These are phyloP conservation scores for Zalerion maritima DNA, from an alignment of 495 filamentous ascomycete species.

Conservation along the genomic window DNA sequence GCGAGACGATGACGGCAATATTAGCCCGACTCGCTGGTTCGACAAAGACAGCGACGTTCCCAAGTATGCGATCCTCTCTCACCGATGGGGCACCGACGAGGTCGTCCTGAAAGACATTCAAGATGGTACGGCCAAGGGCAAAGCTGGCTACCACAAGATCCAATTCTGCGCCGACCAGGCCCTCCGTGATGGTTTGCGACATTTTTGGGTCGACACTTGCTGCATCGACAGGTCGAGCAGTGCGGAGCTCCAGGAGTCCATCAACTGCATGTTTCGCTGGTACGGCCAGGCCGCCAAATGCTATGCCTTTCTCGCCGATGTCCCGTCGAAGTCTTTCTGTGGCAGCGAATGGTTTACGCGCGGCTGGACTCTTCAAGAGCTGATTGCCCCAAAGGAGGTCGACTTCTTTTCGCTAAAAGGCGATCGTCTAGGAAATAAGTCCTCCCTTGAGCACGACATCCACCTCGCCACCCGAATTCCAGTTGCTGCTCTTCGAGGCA, in stretches of 20 bases:
- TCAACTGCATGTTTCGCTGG: slow-evolving; percentile 20
- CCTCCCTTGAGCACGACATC: neutral
- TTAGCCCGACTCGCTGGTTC: too few relatives aligned
- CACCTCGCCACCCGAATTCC: slow-evolving; percentile 1
- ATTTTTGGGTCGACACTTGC: slow-evolving; percentile 23
- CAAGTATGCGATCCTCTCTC: slow-evolving; percentile 19
- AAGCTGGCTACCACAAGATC: slow-evolving; percentile 12
- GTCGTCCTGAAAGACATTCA: slow-evolving; percentile 14
- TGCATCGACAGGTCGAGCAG: slow-evolving; percentile 19
- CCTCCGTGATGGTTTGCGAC: slow-evolving; percentile 5
- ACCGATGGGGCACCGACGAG: slow-evolving; percentile 18
- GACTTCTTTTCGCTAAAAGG: too few relatives aligned
- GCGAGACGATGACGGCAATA: too few relatives aligned
- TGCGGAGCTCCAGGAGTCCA: slow-evolving; percentile 15
- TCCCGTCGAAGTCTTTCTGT: too few relatives aligned
- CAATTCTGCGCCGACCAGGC: slow-evolving; percentile 12
- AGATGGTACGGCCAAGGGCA: slow-evolving; percentile 3
- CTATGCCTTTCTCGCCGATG: slow-evolving; percentile 18
- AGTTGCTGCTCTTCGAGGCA: neutral
- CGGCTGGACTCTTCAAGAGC: slow-evolving; percentile 30
- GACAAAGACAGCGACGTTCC: too few relatives aligned
- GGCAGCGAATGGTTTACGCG: slow-evolving; percentile 31
- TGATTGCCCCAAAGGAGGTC: slow-evolving; percentile 17
- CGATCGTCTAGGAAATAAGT: too few relatives aligned
- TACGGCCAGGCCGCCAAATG: slow-evolving; percentile 13